phyloP scores from a whole-genome alignment of 2,329 filamentous ascomycete species.

The Fusarium tricinctum region DNA sequence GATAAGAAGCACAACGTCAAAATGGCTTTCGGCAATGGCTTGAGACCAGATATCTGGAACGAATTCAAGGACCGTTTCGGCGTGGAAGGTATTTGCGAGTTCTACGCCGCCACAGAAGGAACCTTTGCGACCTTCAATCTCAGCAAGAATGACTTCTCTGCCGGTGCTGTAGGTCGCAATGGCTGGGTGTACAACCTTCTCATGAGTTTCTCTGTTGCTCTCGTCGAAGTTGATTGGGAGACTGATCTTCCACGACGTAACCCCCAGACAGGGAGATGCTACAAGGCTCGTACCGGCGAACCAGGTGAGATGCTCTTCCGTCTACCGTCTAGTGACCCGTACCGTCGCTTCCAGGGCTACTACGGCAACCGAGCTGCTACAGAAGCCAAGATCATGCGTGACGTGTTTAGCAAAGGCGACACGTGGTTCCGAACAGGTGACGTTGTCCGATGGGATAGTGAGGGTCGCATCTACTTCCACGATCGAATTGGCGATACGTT shows the following conservation, averaged over 20 bases:
- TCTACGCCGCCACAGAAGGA: constrained; percentile 85
- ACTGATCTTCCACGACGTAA: constrained; percentile 78
- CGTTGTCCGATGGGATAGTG: constrained; percentile 76
- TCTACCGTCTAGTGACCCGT: constrained; percentile 75
- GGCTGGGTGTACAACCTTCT: constrained; percentile 73
- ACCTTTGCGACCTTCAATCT: constrained; percentile 79
- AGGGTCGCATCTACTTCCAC: constrained; percentile 83
- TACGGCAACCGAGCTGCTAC: constrained; percentile 80
- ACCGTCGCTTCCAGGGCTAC: constrained; percentile 83
- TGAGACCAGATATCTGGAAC: constrained; percentile 89
- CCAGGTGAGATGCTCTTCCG: constrained; percentile 81
- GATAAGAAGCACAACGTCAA: constrained; percentile 82
- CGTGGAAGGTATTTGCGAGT: constrained; percentile 80
- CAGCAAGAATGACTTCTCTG: constrained; percentile 77
- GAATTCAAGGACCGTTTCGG: constrained; percentile 85
- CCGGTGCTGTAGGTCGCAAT: constrained; percentile 83
- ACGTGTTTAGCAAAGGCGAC: constrained; percentile 82
- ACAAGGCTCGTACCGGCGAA: constrained; percentile 68
- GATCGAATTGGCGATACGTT: constrained; percentile 86
- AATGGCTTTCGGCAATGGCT: constrained; percentile 84
- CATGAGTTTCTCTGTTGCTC: constrained; percentile 63
- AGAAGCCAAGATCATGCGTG: constrained; percentile 78
- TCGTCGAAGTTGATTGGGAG: constrained; percentile 79
- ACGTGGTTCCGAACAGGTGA: constrained; percentile 90
- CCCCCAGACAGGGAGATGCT: constrained; percentile 77